phyloP scores from a whole-genome alignment of 139 green algal genomes.

The Desmodesmus armatus region DNA sequence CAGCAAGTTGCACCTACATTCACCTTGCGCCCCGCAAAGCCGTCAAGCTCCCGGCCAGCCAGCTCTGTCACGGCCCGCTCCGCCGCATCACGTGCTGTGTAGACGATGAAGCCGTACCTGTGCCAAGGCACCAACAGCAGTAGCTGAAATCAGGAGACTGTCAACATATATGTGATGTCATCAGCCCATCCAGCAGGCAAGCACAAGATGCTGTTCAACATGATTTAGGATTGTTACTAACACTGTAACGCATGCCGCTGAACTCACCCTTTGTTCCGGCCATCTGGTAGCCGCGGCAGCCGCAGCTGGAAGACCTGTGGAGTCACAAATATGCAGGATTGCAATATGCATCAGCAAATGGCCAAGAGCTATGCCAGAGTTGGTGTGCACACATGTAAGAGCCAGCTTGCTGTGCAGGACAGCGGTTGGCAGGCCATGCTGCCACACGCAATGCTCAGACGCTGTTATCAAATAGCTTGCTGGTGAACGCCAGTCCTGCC shows the following conservation, averaged over 20 bases:
- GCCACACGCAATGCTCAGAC: too few relatives aligned
- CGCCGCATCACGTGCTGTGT: slow-evolving; percentile 66
- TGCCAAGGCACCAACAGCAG: too few relatives aligned
- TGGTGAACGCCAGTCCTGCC: too few relatives aligned
- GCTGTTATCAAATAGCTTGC: too few relatives aligned
- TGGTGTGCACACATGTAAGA: neutral
- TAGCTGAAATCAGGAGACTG: too few relatives aligned
- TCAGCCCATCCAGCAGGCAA: too few relatives aligned
- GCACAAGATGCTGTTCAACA: neutral
- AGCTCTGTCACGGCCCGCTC: slow-evolving; percentile 69
- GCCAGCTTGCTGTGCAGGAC: too few relatives aligned
- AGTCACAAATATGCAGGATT: neutral
- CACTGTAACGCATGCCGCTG: neutral
- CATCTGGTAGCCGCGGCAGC: slow-evolving; percentile 69
- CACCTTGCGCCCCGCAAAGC: slow-evolving; percentile 74
- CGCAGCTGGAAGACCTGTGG: slow-evolving; percentile 60
- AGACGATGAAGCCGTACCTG: slow-evolving; percentile 87
- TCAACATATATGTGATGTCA: too few relatives aligned
- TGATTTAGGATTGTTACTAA: neutral
- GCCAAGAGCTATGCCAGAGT: neutral
- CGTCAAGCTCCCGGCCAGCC: slow-evolving; percentile 63
- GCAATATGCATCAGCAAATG: slow-evolving; percentile 7
- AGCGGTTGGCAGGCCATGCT: too few relatives aligned
- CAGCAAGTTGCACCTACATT: too few relatives aligned
- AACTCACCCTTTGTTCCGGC: slow-evolving; percentile 80